phyloP scores from a whole-genome alignment of 2,329 filamentous ascomycete species.

The Keithomyces neogunnii region DNA sequence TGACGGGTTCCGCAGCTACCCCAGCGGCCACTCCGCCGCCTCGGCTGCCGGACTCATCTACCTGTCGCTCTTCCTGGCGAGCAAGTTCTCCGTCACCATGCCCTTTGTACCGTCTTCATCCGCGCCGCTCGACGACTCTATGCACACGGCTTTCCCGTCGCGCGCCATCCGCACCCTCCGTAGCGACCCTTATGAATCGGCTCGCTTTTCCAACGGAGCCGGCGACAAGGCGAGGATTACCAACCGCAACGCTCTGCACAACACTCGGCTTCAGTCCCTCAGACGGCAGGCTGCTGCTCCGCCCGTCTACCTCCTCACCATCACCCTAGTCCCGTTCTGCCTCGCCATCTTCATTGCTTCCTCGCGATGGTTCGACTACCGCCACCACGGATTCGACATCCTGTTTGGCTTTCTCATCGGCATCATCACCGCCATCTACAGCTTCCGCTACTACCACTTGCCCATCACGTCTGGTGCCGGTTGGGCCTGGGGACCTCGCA shows the following conservation, averaged over 20 bases:
- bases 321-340: constrained; percentile 64
- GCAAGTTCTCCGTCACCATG: constrained; percentile 68
- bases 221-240: constrained; percentile 17
- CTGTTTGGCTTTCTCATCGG: constrained; percentile 79
- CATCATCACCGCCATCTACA: constrained; percentile 58
- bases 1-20: constrained; percentile 78
- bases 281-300: constrained; percentile 73
- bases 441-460: constrained; percentile 80
- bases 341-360: constrained; percentile 73
- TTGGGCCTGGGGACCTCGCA: constrained; percentile 82
- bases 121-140: constrained; percentile 32
- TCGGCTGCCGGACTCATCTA: constrained; percentile 77
- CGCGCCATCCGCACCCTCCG: constrained; percentile 41
- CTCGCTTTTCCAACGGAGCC: constrained; percentile 12
- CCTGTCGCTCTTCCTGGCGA: constrained; percentile 77
- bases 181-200: constrained; percentile 31
- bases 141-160: constrained; percentile 65
- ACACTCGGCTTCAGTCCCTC: constrained; percentile 24
- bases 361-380: constrained; percentile 80
- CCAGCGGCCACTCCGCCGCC: constrained; percentile 48
- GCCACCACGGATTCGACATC: constrained; percentile 90
- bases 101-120: constrained; percentile 53
- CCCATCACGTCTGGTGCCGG: constrained; percentile 67
- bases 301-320: constrained; percentile 65
- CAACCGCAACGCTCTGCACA: constrained; percentile 16